A percentile compares a stretch with the other conserved stretches of the same genome.
phyloP scores from a whole-genome alignment of 805 yeast species.

The Blastobotrys terrestris region DNA sequence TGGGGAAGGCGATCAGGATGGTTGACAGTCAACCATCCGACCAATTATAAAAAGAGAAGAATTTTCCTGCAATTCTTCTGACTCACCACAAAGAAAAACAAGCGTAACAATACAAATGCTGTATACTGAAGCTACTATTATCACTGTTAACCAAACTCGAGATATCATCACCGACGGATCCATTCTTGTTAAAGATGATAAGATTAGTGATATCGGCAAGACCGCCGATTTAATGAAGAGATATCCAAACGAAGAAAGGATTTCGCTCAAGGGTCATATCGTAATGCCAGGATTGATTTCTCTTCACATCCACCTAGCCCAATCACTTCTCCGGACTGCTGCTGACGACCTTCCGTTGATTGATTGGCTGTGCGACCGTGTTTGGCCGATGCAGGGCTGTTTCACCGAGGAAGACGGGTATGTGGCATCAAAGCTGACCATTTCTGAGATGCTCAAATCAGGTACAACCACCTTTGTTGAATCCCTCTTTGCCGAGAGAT shows the following conservation, averaged over 20 bases:
- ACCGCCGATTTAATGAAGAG: conserved; percentile 6
- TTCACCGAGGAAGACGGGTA: conserved; percentile 16
- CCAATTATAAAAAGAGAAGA: background rate
- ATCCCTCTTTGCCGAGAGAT: conserved; percentile 14
- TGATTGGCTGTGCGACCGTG: conserved; percentile 16
- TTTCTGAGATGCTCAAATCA: conserved; percentile 18
- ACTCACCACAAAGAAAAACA: too few relatives aligned
- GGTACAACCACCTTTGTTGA: conserved; percentile 18
- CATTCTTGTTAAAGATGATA: conserved; percentile 8
- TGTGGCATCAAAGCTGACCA: conserved; percentile 13
- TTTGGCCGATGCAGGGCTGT: conserved; percentile 17
- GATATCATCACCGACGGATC: conserved; percentile 12
- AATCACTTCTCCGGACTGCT: conserved; percentile 13
- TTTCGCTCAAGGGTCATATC: conserved; percentile 11
- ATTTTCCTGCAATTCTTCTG: background rate
- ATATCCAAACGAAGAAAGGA: conserved; percentile 7
- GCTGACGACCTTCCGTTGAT: conserved; percentile 15
- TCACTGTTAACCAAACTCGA: conserved; percentile 10
- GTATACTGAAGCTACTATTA: conserved; percentile 34
- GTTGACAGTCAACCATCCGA: background rate
- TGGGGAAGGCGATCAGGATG: background rate
- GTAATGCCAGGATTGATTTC: conserved; percentile 17
- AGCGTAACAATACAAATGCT: conserved; percentile 25
- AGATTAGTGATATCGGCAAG: conserved; percentile 11
- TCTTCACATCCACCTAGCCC: conserved; percentile 15